Evolutionary conservation across 352 stramenopile species (phyloP), one percentile per base, ranked within the genome.

Genomic region (Lagenidium sp.): DNA sequence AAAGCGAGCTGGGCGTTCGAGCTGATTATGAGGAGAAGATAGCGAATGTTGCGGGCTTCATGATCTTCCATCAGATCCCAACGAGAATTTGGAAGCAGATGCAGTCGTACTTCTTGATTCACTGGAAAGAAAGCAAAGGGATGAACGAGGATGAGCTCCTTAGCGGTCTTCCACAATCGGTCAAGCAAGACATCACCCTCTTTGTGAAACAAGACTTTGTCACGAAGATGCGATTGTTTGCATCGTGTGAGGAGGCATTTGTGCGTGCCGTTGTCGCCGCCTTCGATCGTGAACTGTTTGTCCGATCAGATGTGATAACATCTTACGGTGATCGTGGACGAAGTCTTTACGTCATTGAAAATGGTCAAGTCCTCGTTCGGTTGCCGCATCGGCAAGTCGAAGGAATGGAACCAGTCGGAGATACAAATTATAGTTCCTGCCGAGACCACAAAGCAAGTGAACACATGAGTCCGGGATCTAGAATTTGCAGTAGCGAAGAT

Each of bases 261-360:
- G 64, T 61, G 16, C 68, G 67, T 4, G 69, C 74, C 0, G 60
- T 87, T 12, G 63, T 85, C 29, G 52, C 72, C 6, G 64, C 74
- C 15, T 67, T 89, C n/a, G 56, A 85, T 39, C 71, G 73, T 31
- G 77, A 89, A 38, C 67, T 85, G 21, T 89, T 76, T 24, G 77
- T 86, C 21, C 65, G 66, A 15, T 82, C 85, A 35, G 73, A 89
- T 25, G 60, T 85, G 8, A 85, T 89, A 52, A 89, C 86, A 43
- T 56, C 67, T 19, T 60, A 77, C 21, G 77, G 72, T 0, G 70
- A 85, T 45, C 63, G 59, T 8, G 68, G 63, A 24, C 58, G 73
- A 29, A 82, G 65, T 38, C 54, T 86, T 16, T 86, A 82, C 44
- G 71, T 82, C 18, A 78, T 87, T 29, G 74, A 86, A 43, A 80